phyloP scores from a whole-genome alignment of 352 stramenopile genomes.

The Globisporangium cylindrosporum region DNA sequence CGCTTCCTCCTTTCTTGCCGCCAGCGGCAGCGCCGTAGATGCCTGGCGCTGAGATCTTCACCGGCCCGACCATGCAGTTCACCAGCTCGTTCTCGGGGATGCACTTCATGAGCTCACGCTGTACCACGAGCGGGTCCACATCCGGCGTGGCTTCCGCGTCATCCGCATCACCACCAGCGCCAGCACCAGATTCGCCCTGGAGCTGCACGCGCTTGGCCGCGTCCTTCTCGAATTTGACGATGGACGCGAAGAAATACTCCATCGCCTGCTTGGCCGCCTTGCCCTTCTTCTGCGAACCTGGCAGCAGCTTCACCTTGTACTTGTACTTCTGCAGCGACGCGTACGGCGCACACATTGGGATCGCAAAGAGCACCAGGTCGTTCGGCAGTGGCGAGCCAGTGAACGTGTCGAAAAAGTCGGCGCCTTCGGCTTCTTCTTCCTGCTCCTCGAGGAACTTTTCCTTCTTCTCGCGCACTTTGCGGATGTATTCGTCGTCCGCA shows the following conservation, averaged over 20 bases:
- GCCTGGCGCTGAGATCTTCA: constrained; percentile 85
- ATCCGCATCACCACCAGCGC: constrained; percentile 11
- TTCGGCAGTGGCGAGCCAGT: constrained; percentile 72
- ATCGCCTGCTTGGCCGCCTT: constrained; percentile 87
- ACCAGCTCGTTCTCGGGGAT: constrained; percentile 89
- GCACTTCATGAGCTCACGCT: constrained; percentile 88
- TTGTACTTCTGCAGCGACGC: constrained; percentile 84
- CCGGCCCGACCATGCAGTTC: constrained; percentile 87
- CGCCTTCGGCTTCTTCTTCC: constrained; percentile 71
- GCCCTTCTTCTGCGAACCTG: constrained; percentile 88
- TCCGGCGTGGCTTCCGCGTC: constrained; percentile 40
- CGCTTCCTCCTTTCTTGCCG: constrained; percentile 34
- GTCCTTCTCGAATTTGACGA: constrained; percentile 70
- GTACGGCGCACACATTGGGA: constrained; percentile 92
- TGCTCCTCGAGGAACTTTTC: constrained; percentile 83
- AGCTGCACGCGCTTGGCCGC: constrained; percentile 15
- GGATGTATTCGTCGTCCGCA: constrained; percentile 59
- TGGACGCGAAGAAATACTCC: constrained; percentile 78
- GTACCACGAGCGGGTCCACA: constrained; percentile 61
- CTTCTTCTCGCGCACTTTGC: constrained; percentile 77
- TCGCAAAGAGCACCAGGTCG: constrained; percentile 86
- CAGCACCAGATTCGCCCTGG: neutral
- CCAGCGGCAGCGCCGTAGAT: constrained; percentile 32
- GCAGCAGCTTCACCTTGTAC: constrained; percentile 92
- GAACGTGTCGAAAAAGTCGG: constrained; percentile 84